phyloP scores from a whole-genome alignment of 1,139 yeast genomes.

The Taiozyma onychis region DNA sequence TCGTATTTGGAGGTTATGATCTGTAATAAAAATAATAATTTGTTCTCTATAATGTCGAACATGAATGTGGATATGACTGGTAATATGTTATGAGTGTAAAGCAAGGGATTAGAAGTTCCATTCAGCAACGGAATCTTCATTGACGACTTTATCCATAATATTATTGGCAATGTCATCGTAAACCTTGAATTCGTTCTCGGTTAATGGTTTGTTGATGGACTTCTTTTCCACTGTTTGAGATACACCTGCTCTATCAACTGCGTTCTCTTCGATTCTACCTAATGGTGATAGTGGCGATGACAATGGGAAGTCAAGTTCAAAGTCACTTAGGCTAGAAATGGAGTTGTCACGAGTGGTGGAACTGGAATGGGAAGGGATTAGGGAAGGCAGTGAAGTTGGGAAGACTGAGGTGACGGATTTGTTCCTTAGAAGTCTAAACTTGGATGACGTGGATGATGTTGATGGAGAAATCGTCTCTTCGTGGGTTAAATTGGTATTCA shows the following conservation, averaged over 20 bases:
- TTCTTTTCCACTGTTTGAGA: constrained; percentile 1
- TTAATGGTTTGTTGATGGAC: constrained; percentile 1
- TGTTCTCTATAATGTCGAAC: not conserved
- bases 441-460: constrained; percentile 3
- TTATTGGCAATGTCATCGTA: constrained; percentile 21
- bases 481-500: not conserved
- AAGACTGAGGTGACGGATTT: constrained; percentile 13
- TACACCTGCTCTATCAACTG: constrained; percentile 8
- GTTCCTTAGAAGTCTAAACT: constrained; percentile 13
- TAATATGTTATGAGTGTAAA: not conserved
- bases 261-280: constrained; percentile 17
- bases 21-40: not conserved
- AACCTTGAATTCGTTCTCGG: constrained; percentile 10
- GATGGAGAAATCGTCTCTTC: constrained; percentile 1
- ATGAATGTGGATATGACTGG: not conserved
- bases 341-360: constrained; percentile 11
- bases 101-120: constrained; percentile 15
- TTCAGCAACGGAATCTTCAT: constrained; percentile 12
- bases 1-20: not conserved
- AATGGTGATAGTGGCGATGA: constrained; percentile 9
- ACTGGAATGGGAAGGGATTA: constrained; percentile 1
- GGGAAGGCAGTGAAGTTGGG: constrained; percentile 5
- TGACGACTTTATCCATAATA: constrained; percentile 15
- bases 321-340: constrained; percentile 12
- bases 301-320: constrained; percentile 5